Percentiles rank a stretch among this genome's conserved stretches.
Evolutionary conservation across 352 stramenopile species (phyloP).

Genomic region (Phytophthora litchii): DNA sequence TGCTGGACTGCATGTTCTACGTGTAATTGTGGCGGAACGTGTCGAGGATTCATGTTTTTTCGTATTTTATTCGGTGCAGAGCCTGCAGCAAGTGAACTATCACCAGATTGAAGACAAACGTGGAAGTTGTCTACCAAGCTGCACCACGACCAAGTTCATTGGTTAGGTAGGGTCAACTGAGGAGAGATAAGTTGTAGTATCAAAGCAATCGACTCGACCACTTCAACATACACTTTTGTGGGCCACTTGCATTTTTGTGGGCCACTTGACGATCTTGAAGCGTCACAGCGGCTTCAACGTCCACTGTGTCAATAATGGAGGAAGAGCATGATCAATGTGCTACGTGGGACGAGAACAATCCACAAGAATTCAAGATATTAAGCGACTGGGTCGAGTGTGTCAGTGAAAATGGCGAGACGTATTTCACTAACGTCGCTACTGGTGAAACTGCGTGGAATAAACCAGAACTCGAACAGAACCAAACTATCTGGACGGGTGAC

Average conservation of each 20-base stretch:
- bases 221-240: background rate
- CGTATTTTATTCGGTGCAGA: too few relatives aligned
- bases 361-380: background rate
- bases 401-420: constrained; percentile 49
- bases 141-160: too few relatives aligned
- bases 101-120: too few relatives aligned
- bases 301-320: constrained; percentile 8
- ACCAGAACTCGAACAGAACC: constrained; percentile 14
- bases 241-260: background rate
- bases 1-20: background rate
- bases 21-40: background rate
- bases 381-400: constrained; percentile 41
- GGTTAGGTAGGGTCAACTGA: background rate
- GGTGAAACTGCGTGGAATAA: constrained; percentile 54
- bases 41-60: background rate
- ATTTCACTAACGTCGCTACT: constrained; percentile 49
- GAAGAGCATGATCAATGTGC: constrained; percentile 6
- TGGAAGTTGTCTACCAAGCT: too few relatives aligned
- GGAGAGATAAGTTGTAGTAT: background rate
- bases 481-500: constrained; percentile 4
- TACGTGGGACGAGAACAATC: constrained; percentile 3
- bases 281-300: background rate
- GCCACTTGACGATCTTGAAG: background rate
- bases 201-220: background rate
- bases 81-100: too few relatives aligned